A percentile compares a stretch with the other conserved stretches of the same genome.
These are phyloP conservation scores for Saccharomycopsis vini DNA, from an alignment of 805 yeast species.

Conservation along the genomic window DNA sequence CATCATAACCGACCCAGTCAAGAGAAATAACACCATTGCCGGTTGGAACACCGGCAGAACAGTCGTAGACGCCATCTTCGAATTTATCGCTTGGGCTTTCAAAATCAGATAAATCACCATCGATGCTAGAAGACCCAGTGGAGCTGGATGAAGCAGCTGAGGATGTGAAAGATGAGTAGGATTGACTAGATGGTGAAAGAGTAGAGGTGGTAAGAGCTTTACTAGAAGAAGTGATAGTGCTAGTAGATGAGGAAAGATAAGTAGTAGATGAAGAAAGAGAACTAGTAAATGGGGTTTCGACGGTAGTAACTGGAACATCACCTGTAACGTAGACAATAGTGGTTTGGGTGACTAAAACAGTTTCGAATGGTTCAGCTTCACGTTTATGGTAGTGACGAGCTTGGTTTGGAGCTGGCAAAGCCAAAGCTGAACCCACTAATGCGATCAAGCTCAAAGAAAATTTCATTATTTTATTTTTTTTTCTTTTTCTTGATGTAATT, in stretches of 20 bases:
- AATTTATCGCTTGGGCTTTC: constrained; percentile 51
- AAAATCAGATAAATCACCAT: constrained; percentile 55
- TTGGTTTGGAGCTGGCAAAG: background rate
- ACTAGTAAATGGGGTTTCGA: background rate
- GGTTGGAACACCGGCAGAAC: constrained; percentile 53
- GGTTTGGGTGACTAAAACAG: constrained; percentile 2
- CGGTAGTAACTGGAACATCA: constrained; percentile 4
- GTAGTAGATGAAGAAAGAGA: constrained; percentile 1
- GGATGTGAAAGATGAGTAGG: constrained; percentile 21
- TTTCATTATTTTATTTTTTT: background rate
- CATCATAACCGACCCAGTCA: constrained; percentile 68
- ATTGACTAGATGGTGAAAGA: constrained; percentile 18
- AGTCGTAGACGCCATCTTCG: constrained; percentile 58
- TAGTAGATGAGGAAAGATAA: background rate
- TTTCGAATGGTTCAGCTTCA: constrained; percentile 3
- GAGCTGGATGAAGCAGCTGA: constrained; percentile 21
- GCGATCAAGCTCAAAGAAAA: background rate
- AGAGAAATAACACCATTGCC: constrained; percentile 79
- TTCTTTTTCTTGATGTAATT: constrained; percentile 26
- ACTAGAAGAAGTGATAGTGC: constrained; percentile 13
- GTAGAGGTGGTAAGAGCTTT: constrained; percentile 14
- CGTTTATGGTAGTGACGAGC: constrained; percentile 8
- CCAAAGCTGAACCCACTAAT: background rate
- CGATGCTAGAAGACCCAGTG: constrained; percentile 23
- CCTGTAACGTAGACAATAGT: constrained; percentile 13